Evolutionary conservation across 2,329 filamentous ascomycete species (phyloP).

Genomic region (Sclerotinia minor): DNA sequence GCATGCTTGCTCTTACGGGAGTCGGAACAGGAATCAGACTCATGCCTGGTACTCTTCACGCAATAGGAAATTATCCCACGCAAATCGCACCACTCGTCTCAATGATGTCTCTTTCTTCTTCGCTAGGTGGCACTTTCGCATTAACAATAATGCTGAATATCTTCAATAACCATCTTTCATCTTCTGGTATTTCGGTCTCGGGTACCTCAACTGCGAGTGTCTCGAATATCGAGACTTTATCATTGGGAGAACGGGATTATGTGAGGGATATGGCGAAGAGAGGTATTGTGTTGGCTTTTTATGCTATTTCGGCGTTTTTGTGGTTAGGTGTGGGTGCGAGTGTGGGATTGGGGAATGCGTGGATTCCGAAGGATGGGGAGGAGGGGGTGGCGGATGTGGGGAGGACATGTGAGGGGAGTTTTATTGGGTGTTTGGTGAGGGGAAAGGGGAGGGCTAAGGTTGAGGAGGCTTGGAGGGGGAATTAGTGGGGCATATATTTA

Average conservation of each 20-base stretch:
- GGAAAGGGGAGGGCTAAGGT: not conserved
- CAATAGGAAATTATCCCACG: slow-evolving; percentile 60
- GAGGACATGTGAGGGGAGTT: slow-evolving; percentile 29
- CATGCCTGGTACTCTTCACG: slow-evolving; percentile 62
- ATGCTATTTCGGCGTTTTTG: slow-evolving; percentile 61
- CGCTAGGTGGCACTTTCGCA: slow-evolving; percentile 64
- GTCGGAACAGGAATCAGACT: slow-evolving; percentile 64
- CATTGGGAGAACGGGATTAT: slow-evolving; percentile 43
- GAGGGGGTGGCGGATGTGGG: slow-evolving; percentile 27
- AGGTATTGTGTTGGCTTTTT: slow-evolving; percentile 66
- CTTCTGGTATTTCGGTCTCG: slow-evolving; percentile 32
- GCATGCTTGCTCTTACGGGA: slow-evolving; percentile 66
- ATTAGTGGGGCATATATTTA: not conserved
- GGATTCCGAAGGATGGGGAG: slow-evolving; percentile 36
- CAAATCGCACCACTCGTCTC: slow-evolving; percentile 60
- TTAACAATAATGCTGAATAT: slow-evolving; percentile 68
- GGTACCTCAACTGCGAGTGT: not conserved
- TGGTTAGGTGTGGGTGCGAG: slow-evolving; percentile 49
- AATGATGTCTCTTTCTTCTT: slow-evolving; percentile 58
- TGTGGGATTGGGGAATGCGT: slow-evolving; percentile 52
- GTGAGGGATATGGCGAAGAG: slow-evolving; percentile 51
- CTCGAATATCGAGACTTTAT: not conserved
- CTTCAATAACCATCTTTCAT: slow-evolving; percentile 58
- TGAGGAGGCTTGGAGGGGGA: not conserved
- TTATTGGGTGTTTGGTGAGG: slow-evolving; percentile 25